Evolutionary conservation across 2,329 filamentous ascomycete genomes (phyloP), one percentile per base, ranked within the genome.

Genomic region (Chaetomium strumarium): DNA sequence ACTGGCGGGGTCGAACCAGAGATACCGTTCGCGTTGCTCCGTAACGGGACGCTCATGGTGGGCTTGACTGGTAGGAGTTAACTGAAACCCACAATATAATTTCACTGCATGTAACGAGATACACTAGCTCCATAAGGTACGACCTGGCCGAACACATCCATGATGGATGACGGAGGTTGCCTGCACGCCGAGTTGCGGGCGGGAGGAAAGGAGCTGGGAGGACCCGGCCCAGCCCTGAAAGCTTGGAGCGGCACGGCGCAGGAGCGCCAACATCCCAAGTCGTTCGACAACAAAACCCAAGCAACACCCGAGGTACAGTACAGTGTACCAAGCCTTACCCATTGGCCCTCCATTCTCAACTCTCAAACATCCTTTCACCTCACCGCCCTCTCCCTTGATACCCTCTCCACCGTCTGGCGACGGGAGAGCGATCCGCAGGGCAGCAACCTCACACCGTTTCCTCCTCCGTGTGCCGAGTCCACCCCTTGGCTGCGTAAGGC

Each of bases 21-120:
- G n/a, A n/a, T n/a, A 24, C 24, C 24, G 7, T 24, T 24, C 24
- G 24, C 24, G 24, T 24, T 24, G 24, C 38, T n/a, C 17, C 24
- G 39, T 39, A 7, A 24, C 24, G 24, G 24, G 42, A 43, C 57
- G 55, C 52, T 58, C 55, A 50, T 40, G 40, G 16, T 41, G 33
- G 30, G n/a, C 34, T 41, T 47, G 39, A 47, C 45, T n/a, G n/a
- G n/a, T n/a, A n/a, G n/a, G n/a, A n/a, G n/a, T n/a, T 46, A 50
- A 43, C 49, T 49, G 38, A 41, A 54, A 42, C 52, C 37, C 30
- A 51, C 24, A 24, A 24, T 24, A 24, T 7, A 48, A 56, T 58
- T 55, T 52, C 54, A 57, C 56, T 58, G 49, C 49, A 45, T 40
- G 24, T 24, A n/a, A n/a, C n/a, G n/a, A n/a, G n/a, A n/a, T n/a